Evolutionary conservation across 345 rosid species (phyloP).

Genomic region (Chamaenerion angustifolium): DNA sequence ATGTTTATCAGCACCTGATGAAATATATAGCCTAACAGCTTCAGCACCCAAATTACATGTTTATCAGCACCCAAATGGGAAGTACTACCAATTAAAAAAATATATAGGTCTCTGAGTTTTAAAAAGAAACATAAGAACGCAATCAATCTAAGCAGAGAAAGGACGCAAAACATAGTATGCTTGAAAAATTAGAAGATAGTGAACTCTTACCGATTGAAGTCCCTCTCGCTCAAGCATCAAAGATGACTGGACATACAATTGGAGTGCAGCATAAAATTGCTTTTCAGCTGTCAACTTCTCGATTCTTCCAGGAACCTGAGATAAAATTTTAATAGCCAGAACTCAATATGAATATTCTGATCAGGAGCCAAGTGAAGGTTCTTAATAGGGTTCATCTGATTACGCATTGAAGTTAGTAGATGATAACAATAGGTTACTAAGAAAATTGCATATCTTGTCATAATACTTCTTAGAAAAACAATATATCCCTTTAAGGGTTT

Average conservation of each 20-base stretch:
- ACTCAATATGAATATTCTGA: neutral
- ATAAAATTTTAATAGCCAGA: slow-evolving; percentile 7
- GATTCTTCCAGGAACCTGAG: slow-evolving; percentile 73
- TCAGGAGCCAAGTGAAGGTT: neutral
- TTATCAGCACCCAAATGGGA: too few species aligned
- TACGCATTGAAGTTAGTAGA: too few species aligned
- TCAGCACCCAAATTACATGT: too few species aligned
- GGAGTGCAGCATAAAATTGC: slow-evolving; percentile 86
- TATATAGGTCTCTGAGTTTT: too few species aligned
- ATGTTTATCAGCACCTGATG: too few species aligned
- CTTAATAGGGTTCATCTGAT: neutral
- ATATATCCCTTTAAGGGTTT: too few species aligned
- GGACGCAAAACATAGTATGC: neutral
- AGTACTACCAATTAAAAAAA: too few species aligned
- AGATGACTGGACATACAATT: slow-evolving; percentile 63
- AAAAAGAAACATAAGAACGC: neutral
- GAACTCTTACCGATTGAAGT: slow-evolving; percentile 66
- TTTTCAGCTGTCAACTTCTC: slow-evolving; percentile 85
- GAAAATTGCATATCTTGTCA: too few species aligned
- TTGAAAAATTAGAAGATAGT: neutral
- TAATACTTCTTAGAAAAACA: too few species aligned
- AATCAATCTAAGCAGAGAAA: slow-evolving; percentile 1
- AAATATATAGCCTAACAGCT: too few species aligned
- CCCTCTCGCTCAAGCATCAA: slow-evolving; percentile 98
- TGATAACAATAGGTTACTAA: too few species aligned